Conservation (phyloP, 805 yeast species). For the Tanozyma kutaoensis region DNA sequence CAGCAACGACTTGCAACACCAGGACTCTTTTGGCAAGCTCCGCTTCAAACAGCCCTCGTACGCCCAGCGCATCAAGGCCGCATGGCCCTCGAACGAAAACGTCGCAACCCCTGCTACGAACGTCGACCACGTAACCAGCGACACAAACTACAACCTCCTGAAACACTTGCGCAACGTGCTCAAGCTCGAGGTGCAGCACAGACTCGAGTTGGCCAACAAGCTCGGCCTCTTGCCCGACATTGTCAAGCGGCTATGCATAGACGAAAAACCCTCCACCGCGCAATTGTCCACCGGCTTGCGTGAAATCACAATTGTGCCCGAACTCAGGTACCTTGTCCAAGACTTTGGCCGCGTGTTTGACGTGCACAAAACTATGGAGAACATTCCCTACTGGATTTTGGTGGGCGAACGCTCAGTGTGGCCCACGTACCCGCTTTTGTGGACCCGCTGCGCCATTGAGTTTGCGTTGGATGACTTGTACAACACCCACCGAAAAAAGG, state of each 20-base stretch:
- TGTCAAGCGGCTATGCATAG: slow-evolving; percentile 67
- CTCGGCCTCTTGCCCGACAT: slow-evolving; percentile 61
- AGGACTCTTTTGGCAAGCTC: slow-evolving; percentile 24
- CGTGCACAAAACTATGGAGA: slow-evolving; percentile 52
- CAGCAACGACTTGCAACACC: slow-evolving; percentile 70
- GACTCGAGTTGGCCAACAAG: slow-evolving; percentile 68
- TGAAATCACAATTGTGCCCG: slow-evolving; percentile 88
- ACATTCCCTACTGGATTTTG: slow-evolving; percentile 77
- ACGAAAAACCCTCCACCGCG: slow-evolving; percentile 67
- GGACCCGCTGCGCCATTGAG: slow-evolving; percentile 85
- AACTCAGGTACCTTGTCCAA: slow-evolving; percentile 51
- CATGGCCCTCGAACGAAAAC: slow-evolving; percentile 1
- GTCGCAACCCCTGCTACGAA: too few species aligned
- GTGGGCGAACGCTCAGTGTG: slow-evolving; percentile 91
- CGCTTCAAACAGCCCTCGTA: slow-evolving; percentile 8
- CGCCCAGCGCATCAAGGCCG: not conserved
- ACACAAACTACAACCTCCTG: slow-evolving; percentile 16
- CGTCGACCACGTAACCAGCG: slow-evolving; percentile 17
- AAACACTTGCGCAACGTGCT: slow-evolving; percentile 37
- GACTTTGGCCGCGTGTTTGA: slow-evolving; percentile 72
- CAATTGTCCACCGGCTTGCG: slow-evolving; percentile 45
- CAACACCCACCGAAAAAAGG: slow-evolving; percentile 29
- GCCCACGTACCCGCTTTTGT: slow-evolving; percentile 76
- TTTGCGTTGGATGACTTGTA: slow-evolving; percentile 72
- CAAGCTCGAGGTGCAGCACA: slow-evolving; percentile 72